Base-by-base conservation (phyloP, 1,284 basidiomycete species). In the Lentinula novae-zelandiae region DNA sequence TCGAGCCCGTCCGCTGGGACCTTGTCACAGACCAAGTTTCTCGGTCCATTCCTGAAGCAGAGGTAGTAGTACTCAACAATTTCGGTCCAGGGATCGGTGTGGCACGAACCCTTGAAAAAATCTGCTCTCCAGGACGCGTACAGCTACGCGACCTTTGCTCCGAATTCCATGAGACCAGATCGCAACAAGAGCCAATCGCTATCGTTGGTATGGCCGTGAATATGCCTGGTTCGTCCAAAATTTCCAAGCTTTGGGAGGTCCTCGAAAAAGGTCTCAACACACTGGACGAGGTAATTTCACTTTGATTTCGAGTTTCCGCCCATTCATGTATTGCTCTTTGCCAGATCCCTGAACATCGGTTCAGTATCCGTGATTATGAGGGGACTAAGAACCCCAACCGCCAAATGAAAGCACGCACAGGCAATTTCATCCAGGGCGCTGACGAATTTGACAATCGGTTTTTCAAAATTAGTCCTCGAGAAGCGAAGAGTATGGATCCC, bases 401-500 rank as follows among this genome's bases (percentile, higher is more conserved):
- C 36, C 68, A 69, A 38, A 78, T 87, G 74, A 82, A 78, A 64
- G 79, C 81, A 13, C 74, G 74, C 44, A 83, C 76, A 0, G 89
- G 86, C 27, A 89, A 89, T 69, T 91, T 90, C 68, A 70, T 90
- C 54, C 72, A 78, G 10, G 76, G 78, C 50, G 73, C 78, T 20
- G 82, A 82, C 63, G 75, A 77, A 51, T 91, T 91, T 67, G 89
- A 91, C 69, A 78, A 87, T 68, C 75, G 75, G 64, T 89, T 90
- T 69, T 90, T 91, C 77, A 81, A 82, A 62, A 81, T 90, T 40
- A 87, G 84, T 53, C 89, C 88, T 1, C 78, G 88, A 4, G 89
- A 90, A 70, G 87, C 88, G 6, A 81, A 75, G 60, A 82, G 77
- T 68, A 89, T 90, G 85, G 87, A 90, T 67, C 89, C 89, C 5